A percentile compares a stretch with the other conserved stretches of the same genome.
These are phyloP conservation scores for Linum trigynum DNA, from an alignment of 345 rosid species.

Conservation along the genomic window DNA sequence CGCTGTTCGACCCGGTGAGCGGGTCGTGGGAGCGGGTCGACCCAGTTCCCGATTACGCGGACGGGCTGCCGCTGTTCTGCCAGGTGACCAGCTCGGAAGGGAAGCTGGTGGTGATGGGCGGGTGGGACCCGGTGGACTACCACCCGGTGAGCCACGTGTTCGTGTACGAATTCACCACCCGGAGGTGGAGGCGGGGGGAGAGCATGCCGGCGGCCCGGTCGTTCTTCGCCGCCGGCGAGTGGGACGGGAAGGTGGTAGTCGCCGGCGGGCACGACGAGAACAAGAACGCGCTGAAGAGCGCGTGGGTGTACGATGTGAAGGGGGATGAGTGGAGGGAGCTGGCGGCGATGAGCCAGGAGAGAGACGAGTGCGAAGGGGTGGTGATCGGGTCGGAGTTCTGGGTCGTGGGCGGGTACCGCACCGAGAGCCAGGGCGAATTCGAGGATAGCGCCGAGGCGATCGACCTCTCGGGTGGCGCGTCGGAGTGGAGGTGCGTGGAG, in stretches of 20 bases:
- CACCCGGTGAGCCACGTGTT: constrained; percentile 34
- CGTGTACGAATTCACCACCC: constrained; percentile 28
- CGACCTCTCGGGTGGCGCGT: constrained; percentile 11
- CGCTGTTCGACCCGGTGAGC: constrained; percentile 23
- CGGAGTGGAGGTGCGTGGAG: constrained; percentile 37
- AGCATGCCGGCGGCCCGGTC: constrained; percentile 42
- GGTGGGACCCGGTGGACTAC: constrained; percentile 47
- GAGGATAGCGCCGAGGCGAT: constrained; percentile 30
- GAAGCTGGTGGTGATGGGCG: constrained; percentile 40
- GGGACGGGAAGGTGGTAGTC: constrained; percentile 34
- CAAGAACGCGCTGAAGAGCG: constrained; percentile 44
- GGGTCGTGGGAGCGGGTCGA: constrained; percentile 30
- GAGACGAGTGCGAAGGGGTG: constrained; percentile 42
- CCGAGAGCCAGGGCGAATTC: constrained; percentile 45
- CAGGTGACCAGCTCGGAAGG: constrained; percentile 30
- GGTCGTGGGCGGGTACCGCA: constrained; percentile 48
- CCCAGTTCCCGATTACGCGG: constrained; percentile 11
- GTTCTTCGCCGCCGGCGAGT: constrained; percentile 40
- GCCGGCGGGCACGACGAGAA: constrained; percentile 61
- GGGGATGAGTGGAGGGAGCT: constrained; percentile 38
- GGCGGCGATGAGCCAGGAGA: constrained; percentile 37
- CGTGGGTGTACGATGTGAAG: constrained; percentile 41
- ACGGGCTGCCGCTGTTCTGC: constrained; percentile 39
- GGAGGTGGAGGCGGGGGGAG: constrained; percentile 36
- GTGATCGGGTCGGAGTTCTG: constrained; percentile 31